phyloP scores from a whole-genome alignment of 371 early-diverging fungal species.

The Mucor lusitanicus region DNA sequence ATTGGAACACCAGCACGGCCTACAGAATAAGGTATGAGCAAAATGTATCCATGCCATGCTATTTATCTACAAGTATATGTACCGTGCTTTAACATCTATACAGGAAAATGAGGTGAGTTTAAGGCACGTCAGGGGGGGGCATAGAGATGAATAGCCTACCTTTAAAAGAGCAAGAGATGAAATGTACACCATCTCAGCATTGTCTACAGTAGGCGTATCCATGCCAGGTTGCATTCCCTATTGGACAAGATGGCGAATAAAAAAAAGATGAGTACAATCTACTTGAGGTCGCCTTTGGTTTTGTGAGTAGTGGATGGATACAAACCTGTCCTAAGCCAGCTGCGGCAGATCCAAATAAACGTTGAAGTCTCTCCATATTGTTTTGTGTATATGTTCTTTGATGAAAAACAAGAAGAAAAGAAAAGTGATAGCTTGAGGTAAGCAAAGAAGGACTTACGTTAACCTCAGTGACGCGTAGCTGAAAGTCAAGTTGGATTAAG shows the following conservation, averaged over 20 bases:
- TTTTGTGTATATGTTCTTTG: not conserved
- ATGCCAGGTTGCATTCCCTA: constrained; percentile 72
- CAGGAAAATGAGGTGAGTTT: not conserved
- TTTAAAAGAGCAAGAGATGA: constrained; percentile 99
- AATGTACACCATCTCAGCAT: constrained; percentile 99
- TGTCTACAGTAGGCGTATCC: constrained; percentile 93
- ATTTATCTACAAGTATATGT: constrained; percentile 6
- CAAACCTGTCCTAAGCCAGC: constrained; percentile 50
- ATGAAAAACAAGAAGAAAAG: not conserved
- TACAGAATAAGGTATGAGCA: constrained; percentile 20
- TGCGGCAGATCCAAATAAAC: constrained; percentile 67
- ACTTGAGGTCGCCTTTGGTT: not conserved
- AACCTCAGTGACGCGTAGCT: constrained; percentile 3
- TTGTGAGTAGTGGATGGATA: not conserved
- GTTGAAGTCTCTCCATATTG: constrained; percentile 73
- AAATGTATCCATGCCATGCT: not conserved
- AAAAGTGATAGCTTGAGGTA: not conserved
- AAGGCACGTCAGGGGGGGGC: not conserved
- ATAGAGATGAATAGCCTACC: constrained; percentile 45
- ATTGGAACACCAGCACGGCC: constrained; percentile 99
- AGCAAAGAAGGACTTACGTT: not conserved
- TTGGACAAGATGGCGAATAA: not conserved
- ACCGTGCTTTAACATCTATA: constrained; percentile 92
- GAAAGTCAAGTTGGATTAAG: not conserved
- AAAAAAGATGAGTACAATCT: not conserved